Evolutionary conservation across 495 filamentous ascomycete species (phyloP).

Genomic region (Talaromyces thailandensis): DNA sequence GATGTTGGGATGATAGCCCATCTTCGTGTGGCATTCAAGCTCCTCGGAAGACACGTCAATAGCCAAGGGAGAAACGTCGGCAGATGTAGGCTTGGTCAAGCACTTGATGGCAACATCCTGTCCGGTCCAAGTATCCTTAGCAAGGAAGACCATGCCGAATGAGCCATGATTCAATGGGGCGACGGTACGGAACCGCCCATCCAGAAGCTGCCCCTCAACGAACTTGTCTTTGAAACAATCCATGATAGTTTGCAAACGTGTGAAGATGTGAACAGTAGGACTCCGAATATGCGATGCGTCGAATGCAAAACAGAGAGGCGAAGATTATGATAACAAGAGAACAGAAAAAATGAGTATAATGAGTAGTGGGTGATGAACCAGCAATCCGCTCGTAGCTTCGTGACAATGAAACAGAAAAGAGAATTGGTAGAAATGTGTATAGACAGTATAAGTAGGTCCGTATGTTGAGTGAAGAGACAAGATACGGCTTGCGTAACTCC

Average conservation of each 20-base stretch:
- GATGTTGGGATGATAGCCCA: slow-evolving; percentile 79
- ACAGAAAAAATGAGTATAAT: background rate
- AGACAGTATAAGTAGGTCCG: slow-evolving; percentile 17
- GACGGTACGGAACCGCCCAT: slow-evolving; percentile 81
- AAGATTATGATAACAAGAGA: background rate
- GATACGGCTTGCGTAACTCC: slow-evolving; percentile 16
- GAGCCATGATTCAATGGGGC: slow-evolving; percentile 97
- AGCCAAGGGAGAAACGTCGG: slow-evolving; percentile 45
- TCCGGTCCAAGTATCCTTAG: slow-evolving; percentile 64
- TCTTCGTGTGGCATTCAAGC: slow-evolving; percentile 66
- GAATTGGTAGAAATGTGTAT: slow-evolving; percentile 31
- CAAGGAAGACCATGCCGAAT: slow-evolving; percentile 95
- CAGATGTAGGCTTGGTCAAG: slow-evolving; percentile 63
- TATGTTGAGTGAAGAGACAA: slow-evolving; percentile 30
- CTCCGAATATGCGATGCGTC: slow-evolving; percentile 16
- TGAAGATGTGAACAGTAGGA: slow-evolving; percentile 7
- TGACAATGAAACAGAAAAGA: slow-evolving; percentile 23
- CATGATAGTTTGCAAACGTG: slow-evolving; percentile 43
- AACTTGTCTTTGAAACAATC: slow-evolving; percentile 73
- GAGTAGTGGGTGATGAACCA: slow-evolving; percentile 9
- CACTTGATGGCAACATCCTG: slow-evolving; percentile 90
- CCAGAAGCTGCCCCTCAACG: slow-evolving; percentile 61
- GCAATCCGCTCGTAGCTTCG: slow-evolving; percentile 17
- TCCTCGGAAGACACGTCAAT: slow-evolving; percentile 84
- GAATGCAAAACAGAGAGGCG: slow-evolving; percentile 12